phyloP scores from a whole-genome alignment of 2,329 filamentous ascomycete species.

The Sclerotiophoma versabilis region DNA sequence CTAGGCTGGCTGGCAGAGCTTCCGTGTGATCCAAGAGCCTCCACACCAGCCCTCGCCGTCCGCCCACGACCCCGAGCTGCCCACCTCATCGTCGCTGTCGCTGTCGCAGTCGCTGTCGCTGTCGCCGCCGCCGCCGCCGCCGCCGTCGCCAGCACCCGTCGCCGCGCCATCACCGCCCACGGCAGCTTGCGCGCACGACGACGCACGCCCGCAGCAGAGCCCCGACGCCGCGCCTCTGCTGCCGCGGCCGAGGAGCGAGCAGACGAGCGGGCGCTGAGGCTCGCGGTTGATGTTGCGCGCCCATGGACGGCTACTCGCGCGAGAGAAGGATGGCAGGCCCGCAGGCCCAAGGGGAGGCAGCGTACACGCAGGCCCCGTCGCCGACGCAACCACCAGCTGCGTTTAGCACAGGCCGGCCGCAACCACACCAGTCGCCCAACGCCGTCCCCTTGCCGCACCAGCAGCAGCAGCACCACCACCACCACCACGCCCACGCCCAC shows the following conservation, averaged over 20 bases:
- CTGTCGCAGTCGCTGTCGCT: constrained; percentile 3
- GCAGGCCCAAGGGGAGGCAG: constrained; percentile 45
- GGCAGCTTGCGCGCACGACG: constrained; percentile 18
- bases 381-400: constrained; percentile 43
- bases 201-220: constrained; percentile 10
- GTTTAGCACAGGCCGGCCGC: constrained; percentile 43
- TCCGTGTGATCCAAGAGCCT: constrained; percentile 29
- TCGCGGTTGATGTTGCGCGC: constrained; percentile 18
- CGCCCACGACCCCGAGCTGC: constrained; percentile 6
- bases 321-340: constrained; percentile 46
- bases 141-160: constrained; percentile 12
- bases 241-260: constrained; percentile 21
- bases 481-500: constrained; percentile 32
- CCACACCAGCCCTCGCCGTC: constrained; percentile 22
- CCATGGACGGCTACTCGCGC: constrained; percentile 40
- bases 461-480: constrained; percentile 18
- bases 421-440: constrained; percentile 45
- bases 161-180: constrained; percentile 25
- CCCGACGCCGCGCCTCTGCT: constrained; percentile 4
- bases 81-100: constrained; percentile 19
- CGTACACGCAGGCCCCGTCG: constrained; percentile 44
- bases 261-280: constrained; percentile 2
- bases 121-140: constrained; percentile 22
- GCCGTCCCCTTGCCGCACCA: constrained; percentile 42
- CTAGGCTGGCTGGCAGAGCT: constrained; percentile 17